These are phyloP conservation scores for Apostasia shenzhenica DNA, from an alignment of 106 monocot genomes.

Conservation along the genomic window DNA sequence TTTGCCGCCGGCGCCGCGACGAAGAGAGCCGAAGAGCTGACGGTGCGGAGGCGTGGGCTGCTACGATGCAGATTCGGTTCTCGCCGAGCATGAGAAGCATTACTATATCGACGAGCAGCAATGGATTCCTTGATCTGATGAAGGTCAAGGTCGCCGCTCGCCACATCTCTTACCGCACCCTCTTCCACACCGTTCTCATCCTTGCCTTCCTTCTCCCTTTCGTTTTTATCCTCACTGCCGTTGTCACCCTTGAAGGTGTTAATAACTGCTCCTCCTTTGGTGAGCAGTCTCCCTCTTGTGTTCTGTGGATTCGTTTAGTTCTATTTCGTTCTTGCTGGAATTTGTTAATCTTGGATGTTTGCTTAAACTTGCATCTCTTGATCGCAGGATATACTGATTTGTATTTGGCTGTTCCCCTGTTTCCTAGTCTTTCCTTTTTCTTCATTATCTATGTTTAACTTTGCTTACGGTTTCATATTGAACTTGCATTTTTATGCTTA, in stretches of 20 bases:
- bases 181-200: slow-evolving; percentile 56
- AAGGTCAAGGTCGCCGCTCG: slow-evolving; percentile 74
- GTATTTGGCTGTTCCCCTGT: background rate
- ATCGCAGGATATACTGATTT: background rate
- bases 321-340: background rate
- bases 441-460: no score
- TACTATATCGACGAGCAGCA: slow-evolving; percentile 75
- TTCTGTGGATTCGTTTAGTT: background rate
- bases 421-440: no score
- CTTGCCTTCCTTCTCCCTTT: slow-evolving; percentile 64
- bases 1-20: background rate
- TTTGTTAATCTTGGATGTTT: background rate
- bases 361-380: background rate
- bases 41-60: slow-evolving; percentile 11
- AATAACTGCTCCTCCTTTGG: slow-evolving; percentile 74
- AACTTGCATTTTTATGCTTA: no score
- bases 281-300: slow-evolving; percentile 2
- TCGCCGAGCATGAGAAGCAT: slow-evolving; percentile 98
- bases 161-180: slow-evolving; percentile 60
- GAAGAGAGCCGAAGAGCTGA: slow-evolving; percentile 7
- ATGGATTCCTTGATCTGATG: slow-evolving; percentile 76
- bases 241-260: slow-evolving; percentile 67
- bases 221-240: slow-evolving; percentile 63
- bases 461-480: no score
- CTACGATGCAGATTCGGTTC: slow-evolving; percentile 96